Evolutionary conservation across 768 basidiomycete species (phyloP), one percentile per base, ranked within the genome.

Genomic region (Pisolithus marmoratus): DNA sequence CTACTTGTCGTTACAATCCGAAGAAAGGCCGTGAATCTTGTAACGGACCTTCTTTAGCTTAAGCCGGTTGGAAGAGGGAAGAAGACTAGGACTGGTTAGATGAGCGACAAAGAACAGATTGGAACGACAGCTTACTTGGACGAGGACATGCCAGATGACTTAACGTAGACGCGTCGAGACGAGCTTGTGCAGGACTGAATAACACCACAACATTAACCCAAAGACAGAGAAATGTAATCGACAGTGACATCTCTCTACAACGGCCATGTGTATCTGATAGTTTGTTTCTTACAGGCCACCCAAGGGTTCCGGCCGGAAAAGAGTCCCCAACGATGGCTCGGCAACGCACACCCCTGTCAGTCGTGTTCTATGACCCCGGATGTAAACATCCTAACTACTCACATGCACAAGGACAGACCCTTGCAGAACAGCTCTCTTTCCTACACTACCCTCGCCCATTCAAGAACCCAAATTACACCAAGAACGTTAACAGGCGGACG

Each of bases 361-460:
- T 47, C 19, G 14, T 24, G 11, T 34, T 41, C n/a, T 38, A 26
- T 17, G 11, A 27, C 4, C 38, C 12, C 46, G 14, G n/a, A 8
- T 19, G 11, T 17, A 20, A 29, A n/a, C 29, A 5, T 26, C n/a
- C 15, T 36, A 20, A 12, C 29, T 46, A 34, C n/a, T 15, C 22
- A 4, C 22, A 8, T 36, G 22, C 43, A n/a, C 29, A 23, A 43
- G 23, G 27, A 45, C 59, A 90, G 88, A 81, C 82, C 37, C 70
- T 90, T 43, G 83, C 82, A 9, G 87, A 87, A 58, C 82, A 87
- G 49, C 69, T 90, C 17, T 91, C 89, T 0, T 87, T 85, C 59
- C 71, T 87, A 2, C 79, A 88, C 51, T 67, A 67, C 24, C 83
- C 85, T 0, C 77, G 85, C 1, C 85, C 88, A 0, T 92, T 92